Conservation (phyloP, 2,329 filamentous ascomycete genomes). For the Exophiala aquamarina region DNA sequence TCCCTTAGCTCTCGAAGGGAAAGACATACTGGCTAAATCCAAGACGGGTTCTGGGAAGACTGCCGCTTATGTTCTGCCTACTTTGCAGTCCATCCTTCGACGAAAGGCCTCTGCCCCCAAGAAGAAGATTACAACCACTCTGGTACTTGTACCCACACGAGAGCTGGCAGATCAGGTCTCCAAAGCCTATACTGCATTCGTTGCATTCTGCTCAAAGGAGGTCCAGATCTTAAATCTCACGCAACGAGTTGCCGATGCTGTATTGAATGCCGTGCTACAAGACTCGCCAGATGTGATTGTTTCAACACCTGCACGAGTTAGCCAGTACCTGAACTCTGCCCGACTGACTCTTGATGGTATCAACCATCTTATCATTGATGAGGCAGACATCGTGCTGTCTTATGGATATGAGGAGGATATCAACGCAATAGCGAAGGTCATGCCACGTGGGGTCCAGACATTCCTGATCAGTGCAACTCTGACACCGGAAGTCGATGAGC, state of each 20-base stretch:
- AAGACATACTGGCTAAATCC: conserved; percentile 86
- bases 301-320: conserved; percentile 82
- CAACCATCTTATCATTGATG: conserved; percentile 81
- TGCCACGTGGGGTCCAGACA: conserved; percentile 85
- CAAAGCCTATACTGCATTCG: conserved; percentile 73
- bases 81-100: conserved; percentile 81
- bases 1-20: conserved; percentile 80
- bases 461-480: conserved; percentile 93
- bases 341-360: conserved; percentile 70
- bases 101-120: conserved; percentile 59
- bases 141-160: conserved; percentile 90
- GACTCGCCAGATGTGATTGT: conserved; percentile 87
- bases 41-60: conserved; percentile 98
- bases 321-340: conserved; percentile 71
- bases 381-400: conserved; percentile 88
- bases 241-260: conserved; percentile 84
- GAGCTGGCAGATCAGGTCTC: conserved; percentile 91
- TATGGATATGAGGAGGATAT: conserved; percentile 95
- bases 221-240: conserved; percentile 82
- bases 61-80: conserved; percentile 86
- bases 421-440: conserved; percentile 70
- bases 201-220: conserved; percentile 81
- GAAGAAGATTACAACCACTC: conserved; percentile 39
- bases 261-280: conserved; percentile 81
- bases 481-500: conserved; percentile 78